Base-by-base conservation (phyloP, 176 grass and related monocot species). In the Triticum dicoccoides region DNA sequence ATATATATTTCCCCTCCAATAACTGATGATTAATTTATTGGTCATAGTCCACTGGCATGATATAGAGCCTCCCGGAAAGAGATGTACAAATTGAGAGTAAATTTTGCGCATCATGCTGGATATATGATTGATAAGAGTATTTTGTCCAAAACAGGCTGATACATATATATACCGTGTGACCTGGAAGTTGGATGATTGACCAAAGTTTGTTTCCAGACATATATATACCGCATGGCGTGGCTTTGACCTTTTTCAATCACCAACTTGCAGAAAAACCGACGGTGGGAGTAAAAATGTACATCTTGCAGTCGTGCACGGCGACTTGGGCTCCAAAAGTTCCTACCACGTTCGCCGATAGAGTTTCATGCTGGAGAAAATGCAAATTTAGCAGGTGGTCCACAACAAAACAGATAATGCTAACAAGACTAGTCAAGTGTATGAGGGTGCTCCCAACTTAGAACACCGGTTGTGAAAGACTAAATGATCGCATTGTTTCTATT, bases 221-320 rank as follows among this genome's bases (percentile, higher is more conserved):
- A 6, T 75, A 45, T 17, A 65, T 27, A 65, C 14, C 13, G n/a
- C 1, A 11, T 65, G 27, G 39, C 2, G 25, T 65, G 27, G 52
- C 4, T 49, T 52, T 54, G 3, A 44, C 25, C 29, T 9, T 9
- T 24, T 45, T 56, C 33, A 12, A 24, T 35, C 20, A 84, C 91
- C 89, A 93, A 62, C 61, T 89, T 74, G 85, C 61, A 84, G 83
- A 82, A 25, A 78, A 24, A 10, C 54, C 78, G 63, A 70, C 42
- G 4, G 73, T 42, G 25, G 86, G 89, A 38, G 86, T 68, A 49
- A 98, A 88, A 25, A 95, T 84, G 84, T 89, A 98, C 84, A 95
- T 87, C 69, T 90, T 92, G 90, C 86, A 87, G 86, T 95, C 96
- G 68, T 98, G 96, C 68, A 85, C 80, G 54, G 89, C 84, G 3